phyloP scores from a whole-genome alignment of 2,329 filamentous ascomycete genomes.

The Colletotrichum sp. region DNA sequence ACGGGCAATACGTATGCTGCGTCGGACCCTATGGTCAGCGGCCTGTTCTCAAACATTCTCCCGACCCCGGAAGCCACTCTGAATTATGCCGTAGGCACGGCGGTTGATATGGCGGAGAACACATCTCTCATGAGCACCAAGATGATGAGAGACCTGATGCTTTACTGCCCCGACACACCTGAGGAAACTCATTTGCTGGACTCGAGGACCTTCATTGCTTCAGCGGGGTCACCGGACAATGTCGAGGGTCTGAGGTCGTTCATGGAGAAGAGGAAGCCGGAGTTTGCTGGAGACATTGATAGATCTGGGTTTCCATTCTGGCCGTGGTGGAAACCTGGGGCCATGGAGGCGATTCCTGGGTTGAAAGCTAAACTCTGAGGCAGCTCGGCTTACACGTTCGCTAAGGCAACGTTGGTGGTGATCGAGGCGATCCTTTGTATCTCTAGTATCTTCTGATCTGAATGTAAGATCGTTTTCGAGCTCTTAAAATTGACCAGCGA shows the following conservation, averaged over 20 bases:
- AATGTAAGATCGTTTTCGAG: not conserved
- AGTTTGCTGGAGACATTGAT: not conserved
- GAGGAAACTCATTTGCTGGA: constrained; percentile 7
- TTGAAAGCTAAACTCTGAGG: not conserved
- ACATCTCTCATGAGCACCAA: constrained; percentile 16
- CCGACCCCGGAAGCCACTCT: not conserved
- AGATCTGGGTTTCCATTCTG: not conserved
- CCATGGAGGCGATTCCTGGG: not conserved
- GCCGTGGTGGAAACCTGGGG: not conserved
- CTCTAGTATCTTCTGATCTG: not conserved
- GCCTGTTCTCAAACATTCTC: constrained; percentile 10
- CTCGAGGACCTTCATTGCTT: not conserved
- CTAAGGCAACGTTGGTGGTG: rapidly evolving
- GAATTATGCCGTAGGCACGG: not conserved
- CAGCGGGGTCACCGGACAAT: not conserved
- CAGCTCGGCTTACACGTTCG: not conserved
- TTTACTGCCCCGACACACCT: not conserved
- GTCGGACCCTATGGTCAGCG: not conserved
- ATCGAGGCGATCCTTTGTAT: not conserved
- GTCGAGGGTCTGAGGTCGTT: not conserved
- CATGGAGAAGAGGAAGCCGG: not conserved
- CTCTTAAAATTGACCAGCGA: not conserved
- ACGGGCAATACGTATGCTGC: constrained; percentile 14
- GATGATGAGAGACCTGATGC: constrained; percentile 17
- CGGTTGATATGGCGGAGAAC: not conserved